These are phyloP conservation scores for Cardamine resedifolia DNA, from an alignment of 345 rosid species.

Conservation along the genomic window DNA sequence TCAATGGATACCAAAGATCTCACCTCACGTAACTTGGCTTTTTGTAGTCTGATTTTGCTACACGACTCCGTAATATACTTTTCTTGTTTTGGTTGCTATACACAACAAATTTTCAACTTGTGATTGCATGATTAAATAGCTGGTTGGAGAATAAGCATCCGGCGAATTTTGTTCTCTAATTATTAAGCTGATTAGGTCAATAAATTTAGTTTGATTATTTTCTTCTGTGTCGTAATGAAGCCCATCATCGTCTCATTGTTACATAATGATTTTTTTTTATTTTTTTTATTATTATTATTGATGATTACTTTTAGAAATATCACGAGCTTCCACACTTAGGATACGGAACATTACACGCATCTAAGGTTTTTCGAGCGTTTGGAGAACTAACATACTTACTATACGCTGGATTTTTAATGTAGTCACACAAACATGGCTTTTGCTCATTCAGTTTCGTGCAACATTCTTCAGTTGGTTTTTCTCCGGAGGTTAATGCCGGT, in stretches of 20 bases:
- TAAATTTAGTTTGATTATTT: background rate
- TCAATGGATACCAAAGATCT: too few relatives aligned
- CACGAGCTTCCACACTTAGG: conserved; percentile 4
- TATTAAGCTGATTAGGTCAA: background rate
- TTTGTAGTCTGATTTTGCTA: too few relatives aligned
- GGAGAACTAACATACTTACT: conserved; percentile 24
- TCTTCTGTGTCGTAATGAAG: background rate
- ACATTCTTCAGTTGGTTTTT: background rate
- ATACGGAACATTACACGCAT: background rate
- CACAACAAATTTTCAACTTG: too few relatives aligned
- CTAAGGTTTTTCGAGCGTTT: conserved; percentile 31
- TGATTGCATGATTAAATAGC: too few relatives aligned
- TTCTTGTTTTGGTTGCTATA: too few relatives aligned
- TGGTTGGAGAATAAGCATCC: too few relatives aligned
- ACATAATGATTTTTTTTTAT: background rate
- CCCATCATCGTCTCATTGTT: background rate
- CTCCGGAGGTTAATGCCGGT: background rate
- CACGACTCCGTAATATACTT: too few relatives aligned
- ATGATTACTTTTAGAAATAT: background rate
- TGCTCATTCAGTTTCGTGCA: conserved; percentile 37
- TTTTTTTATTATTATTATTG: background rate
- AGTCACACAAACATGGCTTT: conserved; percentile 38
- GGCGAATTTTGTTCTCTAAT: too few relatives aligned
- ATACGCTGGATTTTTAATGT: conserved; percentile 30
- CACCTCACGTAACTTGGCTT: too few relatives aligned